These are phyloP conservation scores for Pythium pyrilobum DNA, from an alignment of 352 stramenopile species.

Conservation along the genomic window DNA sequence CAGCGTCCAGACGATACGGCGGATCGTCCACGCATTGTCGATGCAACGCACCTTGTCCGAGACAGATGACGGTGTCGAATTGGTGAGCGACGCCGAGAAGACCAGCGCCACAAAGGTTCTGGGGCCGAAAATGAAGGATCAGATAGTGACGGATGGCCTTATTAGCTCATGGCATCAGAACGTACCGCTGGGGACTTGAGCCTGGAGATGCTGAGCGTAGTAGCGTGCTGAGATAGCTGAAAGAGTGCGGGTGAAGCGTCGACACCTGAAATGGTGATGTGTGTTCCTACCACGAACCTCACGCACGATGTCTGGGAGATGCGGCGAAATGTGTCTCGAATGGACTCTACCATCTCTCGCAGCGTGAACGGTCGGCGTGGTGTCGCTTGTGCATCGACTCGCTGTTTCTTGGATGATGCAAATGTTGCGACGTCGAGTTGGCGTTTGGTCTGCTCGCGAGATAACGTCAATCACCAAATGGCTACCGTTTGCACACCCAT, in stretches of 20 bases:
- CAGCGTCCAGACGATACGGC: neutral
- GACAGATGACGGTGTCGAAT: neutral
- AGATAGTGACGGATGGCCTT: too few relatives aligned
- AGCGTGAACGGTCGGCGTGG: neutral
- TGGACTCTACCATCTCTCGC: constrained; percentile 1
- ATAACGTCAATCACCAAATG: neutral
- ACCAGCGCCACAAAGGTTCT: constrained; percentile 22
- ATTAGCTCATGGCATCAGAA: too few relatives aligned
- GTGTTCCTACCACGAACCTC: constrained; percentile 2
- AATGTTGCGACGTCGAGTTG: neutral
- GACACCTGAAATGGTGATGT: neutral
- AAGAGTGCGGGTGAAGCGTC: too few relatives aligned
- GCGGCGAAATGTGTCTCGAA: neutral
- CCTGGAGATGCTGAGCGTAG: neutral
- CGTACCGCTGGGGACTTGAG: constrained; percentile 3
- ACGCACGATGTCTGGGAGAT: constrained; percentile 13
- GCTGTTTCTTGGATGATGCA: constrained; percentile 5
- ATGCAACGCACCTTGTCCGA: constrained; percentile 2
- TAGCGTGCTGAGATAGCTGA: constrained; percentile 14
- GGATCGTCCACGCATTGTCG: neutral
- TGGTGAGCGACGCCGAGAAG: constrained; percentile 16
- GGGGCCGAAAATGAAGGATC: neutral
- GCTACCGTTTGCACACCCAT: neutral
- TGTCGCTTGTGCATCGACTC: neutral
- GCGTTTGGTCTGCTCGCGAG: neutral